Evolutionary conservation across 148 eudicot genomes (phyloP), one percentile per base, ranked within the genome.

Genomic region (Nepenthes gracilis): DNA sequence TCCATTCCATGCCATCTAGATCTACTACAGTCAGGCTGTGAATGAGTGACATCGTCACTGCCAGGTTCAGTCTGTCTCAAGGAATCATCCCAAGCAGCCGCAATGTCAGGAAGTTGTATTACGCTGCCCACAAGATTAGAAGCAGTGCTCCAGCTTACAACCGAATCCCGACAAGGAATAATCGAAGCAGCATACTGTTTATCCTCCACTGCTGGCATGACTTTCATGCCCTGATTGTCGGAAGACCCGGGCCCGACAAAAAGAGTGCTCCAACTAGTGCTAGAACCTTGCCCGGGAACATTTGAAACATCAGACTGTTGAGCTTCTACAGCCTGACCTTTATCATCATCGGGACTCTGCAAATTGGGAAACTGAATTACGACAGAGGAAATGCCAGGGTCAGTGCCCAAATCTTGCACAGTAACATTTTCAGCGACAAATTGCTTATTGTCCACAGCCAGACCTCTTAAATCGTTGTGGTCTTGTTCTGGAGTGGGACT

Each of bases 141-240:
- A 64, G 86, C 76, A 64, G 82, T 64, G 66, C 84, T 79, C 94
- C 94, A 84, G 66, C 71, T 82, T 59, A 78, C 74, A 60, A 77
- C 82, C 2, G 81, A 67, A 65, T 75, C 76, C 64, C 74, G 86
- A 58, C 73, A 64, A 49, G 79, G 58, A 11, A 70, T 51, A 65
- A 71, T 66, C 52, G 71, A 49, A 36, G 74, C 45, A 15, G 47
- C 70, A 35, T 76, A 49, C 36, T 58, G 69, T 43, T 35, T 55
- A 9, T 79, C 86, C 53, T 73, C 61, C 36, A 47, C 71, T 37
- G 62, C 69, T 36, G 53, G 67, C 0, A 23, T 23, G 33, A 33
- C 12, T 66, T 57, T 74, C 59, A 66, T 52, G 58, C 65, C 73
- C 7, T 64, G 74, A 61, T 60, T 47, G n/a, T 55, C 70, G 36